These are phyloP conservation scores for Delphinella strobiligena DNA, from an alignment of 2,329 filamentous ascomycete genomes.

Conservation along the genomic window DNA sequence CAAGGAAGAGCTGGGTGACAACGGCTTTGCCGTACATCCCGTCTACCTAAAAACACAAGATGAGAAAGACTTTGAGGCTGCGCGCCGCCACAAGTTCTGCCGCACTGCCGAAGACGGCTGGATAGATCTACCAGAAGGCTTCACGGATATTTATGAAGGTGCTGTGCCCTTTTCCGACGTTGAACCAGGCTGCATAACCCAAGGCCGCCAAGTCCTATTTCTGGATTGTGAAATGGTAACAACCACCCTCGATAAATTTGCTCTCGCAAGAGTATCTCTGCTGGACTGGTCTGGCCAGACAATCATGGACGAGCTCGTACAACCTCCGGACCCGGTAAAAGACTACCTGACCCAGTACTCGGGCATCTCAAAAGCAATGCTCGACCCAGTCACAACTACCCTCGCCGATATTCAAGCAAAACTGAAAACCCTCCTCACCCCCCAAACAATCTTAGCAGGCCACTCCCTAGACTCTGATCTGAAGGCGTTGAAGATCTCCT, in stretches of 20 bases:
- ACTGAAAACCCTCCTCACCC: slow-evolving; percentile 53
- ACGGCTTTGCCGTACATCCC: slow-evolving; percentile 77
- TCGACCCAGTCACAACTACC: slow-evolving; percentile 72
- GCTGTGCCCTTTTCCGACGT: slow-evolving; percentile 51
- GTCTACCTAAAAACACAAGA: slow-evolving; percentile 50
- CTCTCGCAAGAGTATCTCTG: slow-evolving; percentile 79
- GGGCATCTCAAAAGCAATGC: slow-evolving; percentile 79
- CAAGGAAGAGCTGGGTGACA: slow-evolving; percentile 63
- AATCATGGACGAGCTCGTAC: slow-evolving; percentile 82
- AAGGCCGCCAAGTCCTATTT: slow-evolving; percentile 64
- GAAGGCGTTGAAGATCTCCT: slow-evolving; percentile 70
- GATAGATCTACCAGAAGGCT: slow-evolving; percentile 60
- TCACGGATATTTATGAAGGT: slow-evolving; percentile 41
- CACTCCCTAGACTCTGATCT: slow-evolving; percentile 78
- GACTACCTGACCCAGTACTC: slow-evolving; percentile 82
- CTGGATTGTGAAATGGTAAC: slow-evolving; percentile 98
- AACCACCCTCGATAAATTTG: slow-evolving; percentile 60
- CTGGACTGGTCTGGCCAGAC: slow-evolving; percentile 74
- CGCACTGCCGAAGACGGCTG: slow-evolving; percentile 54
- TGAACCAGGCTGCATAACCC: slow-evolving; percentile 70
- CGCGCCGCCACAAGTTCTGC: slow-evolving; percentile 26
- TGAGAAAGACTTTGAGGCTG: slow-evolving; percentile 43
- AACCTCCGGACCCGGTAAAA: slow-evolving; percentile 73
- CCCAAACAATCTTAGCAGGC: slow-evolving; percentile 62
- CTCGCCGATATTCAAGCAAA: slow-evolving; percentile 70